phyloP scores from a whole-genome alignment of 2,329 filamentous ascomycete genomes.

The Hymenoscyphus salicellus region DNA sequence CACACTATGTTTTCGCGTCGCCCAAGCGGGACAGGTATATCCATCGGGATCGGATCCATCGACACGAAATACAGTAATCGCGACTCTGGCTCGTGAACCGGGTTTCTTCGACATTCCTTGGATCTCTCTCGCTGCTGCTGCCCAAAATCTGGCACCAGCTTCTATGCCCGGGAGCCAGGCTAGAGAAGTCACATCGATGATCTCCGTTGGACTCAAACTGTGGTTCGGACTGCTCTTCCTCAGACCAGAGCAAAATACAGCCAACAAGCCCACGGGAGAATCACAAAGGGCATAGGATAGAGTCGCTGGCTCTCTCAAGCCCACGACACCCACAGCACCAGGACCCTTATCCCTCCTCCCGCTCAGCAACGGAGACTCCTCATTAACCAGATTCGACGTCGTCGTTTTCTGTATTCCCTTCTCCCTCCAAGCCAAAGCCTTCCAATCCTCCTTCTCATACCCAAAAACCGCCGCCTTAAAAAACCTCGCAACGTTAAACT shows the following conservation, averaged over 20 bases:
- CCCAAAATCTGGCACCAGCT: conserved; percentile 55
- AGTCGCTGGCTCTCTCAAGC: conserved; percentile 38
- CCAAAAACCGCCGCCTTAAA: conserved; percentile 52
- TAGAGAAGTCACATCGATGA: conserved; percentile 59
- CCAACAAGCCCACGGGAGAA: conserved; percentile 57
- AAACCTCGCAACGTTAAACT: conserved; percentile 53
- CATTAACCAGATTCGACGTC: neutral
- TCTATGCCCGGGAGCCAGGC: conserved; percentile 67
- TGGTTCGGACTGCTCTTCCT: conserved; percentile 41
- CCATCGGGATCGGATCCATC: conserved; percentile 15
- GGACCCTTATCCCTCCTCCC: conserved; percentile 1
- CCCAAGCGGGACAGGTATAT: conserved; percentile 32
- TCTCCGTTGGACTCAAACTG: conserved; percentile 48
- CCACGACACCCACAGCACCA: conserved; percentile 22
- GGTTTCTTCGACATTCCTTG: conserved; percentile 13
- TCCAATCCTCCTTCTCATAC: conserved; percentile 53
- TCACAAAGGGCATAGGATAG: conserved; percentile 60
- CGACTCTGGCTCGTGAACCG: conserved; percentile 18
- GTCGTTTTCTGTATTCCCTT: neutral
- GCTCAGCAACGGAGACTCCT: neutral
- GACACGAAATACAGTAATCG: conserved; percentile 27
- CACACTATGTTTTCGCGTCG: conserved; percentile 22
- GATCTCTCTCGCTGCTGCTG: conserved; percentile 31
- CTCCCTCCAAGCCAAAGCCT: conserved; percentile 35
- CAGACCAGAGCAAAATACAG: conserved; percentile 51